Evolutionary conservation across 768 basidiomycete species (phyloP).

Genomic region (Fomitopsis pulvina): DNA sequence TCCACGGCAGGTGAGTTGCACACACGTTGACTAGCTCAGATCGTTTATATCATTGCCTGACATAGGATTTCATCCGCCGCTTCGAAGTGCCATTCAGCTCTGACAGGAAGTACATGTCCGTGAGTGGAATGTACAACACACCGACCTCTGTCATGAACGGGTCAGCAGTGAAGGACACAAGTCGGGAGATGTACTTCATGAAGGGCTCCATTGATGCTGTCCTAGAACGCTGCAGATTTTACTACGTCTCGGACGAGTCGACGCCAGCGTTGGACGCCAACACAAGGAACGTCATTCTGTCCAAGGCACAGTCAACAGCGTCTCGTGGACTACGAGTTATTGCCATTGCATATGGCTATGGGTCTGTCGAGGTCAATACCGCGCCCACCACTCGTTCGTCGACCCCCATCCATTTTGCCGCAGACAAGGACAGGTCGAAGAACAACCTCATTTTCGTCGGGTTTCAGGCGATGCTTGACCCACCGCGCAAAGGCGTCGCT

Average conservation of each 20-base stretch:
- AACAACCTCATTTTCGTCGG: slow-evolving; percentile 79
- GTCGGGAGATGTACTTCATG: slow-evolving; percentile 79
- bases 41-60: background rate
- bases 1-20: slow-evolving; percentile 53
- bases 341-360: slow-evolving; percentile 87
- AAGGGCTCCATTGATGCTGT: slow-evolving; percentile 91
- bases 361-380: slow-evolving; percentile 37
- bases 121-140: slow-evolving; percentile 64
- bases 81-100: slow-evolving; percentile 89
- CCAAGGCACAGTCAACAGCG: slow-evolving; percentile 67
- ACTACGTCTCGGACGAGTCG: slow-evolving; percentile 86
- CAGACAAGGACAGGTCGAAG: slow-evolving; percentile 24
- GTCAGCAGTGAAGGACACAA: slow-evolving; percentile 24
- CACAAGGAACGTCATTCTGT: slow-evolving; percentile 59
- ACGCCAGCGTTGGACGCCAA: slow-evolving; percentile 71
- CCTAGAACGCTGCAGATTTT: slow-evolving; percentile 80
- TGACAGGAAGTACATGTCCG: slow-evolving; percentile 90
- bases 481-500: slow-evolving; percentile 89
- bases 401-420: slow-evolving; percentile 21
- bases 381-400: slow-evolving; percentile 19
- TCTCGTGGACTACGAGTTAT: slow-evolving; percentile 78
- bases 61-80: slow-evolving; percentile 60
- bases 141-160: slow-evolving; percentile 11
- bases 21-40: background rate
- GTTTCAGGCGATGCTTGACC: slow-evolving; percentile 94